phyloP scores from a whole-genome alignment of 2,329 filamentous ascomycete species.

The Gnomoniopsis sp. region DNA sequence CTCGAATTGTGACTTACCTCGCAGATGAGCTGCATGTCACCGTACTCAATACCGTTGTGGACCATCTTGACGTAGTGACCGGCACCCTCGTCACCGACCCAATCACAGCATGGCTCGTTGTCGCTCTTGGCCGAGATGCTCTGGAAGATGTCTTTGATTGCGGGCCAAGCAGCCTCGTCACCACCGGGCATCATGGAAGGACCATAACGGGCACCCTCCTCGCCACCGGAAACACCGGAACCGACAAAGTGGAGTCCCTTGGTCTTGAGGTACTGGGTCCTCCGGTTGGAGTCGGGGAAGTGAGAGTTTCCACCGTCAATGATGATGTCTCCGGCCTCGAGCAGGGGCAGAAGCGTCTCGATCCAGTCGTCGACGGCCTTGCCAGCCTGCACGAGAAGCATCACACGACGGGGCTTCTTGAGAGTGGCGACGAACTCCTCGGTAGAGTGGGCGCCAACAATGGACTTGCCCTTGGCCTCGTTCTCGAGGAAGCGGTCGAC shows the following conservation, averaged over 20 bases:
- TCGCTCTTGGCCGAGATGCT: slow-evolving; percentile 97
- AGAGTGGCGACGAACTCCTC: slow-evolving; percentile 96
- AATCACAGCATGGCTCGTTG: slow-evolving; percentile 96
- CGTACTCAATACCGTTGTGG: slow-evolving; percentile 99
- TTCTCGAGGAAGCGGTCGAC: slow-evolving; percentile 91
- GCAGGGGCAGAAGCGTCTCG: slow-evolving; percentile 81
- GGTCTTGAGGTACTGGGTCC: slow-evolving; percentile 77
- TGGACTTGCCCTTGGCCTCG: slow-evolving; percentile 91
- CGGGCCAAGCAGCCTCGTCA: slow-evolving; percentile 95
- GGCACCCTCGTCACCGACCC: slow-evolving; percentile 99
- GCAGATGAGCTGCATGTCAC: slow-evolving; percentile 99
- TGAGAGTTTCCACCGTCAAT: slow-evolving; percentile 99
- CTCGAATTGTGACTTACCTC: slow-evolving; percentile 64
- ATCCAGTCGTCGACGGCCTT: slow-evolving; percentile 99
- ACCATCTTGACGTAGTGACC: slow-evolving; percentile 99
- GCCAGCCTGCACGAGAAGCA: slow-evolving; percentile 98
- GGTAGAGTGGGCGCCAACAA: slow-evolving; percentile 88
- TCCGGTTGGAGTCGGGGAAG: slow-evolving; percentile 98
- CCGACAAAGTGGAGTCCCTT: slow-evolving; percentile 97
- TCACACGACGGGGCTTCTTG: slow-evolving; percentile 94
- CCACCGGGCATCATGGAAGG: slow-evolving; percentile 99
- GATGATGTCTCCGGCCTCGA: slow-evolving; percentile 91
- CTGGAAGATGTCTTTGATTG: slow-evolving; percentile 99
- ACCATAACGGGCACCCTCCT: slow-evolving; percentile 97
- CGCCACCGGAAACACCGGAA: slow-evolving; percentile 95